Evolutionary conservation across 2,329 filamentous ascomycete genomes (phyloP).

Genomic region (Thielaviopsis musarum): DNA sequence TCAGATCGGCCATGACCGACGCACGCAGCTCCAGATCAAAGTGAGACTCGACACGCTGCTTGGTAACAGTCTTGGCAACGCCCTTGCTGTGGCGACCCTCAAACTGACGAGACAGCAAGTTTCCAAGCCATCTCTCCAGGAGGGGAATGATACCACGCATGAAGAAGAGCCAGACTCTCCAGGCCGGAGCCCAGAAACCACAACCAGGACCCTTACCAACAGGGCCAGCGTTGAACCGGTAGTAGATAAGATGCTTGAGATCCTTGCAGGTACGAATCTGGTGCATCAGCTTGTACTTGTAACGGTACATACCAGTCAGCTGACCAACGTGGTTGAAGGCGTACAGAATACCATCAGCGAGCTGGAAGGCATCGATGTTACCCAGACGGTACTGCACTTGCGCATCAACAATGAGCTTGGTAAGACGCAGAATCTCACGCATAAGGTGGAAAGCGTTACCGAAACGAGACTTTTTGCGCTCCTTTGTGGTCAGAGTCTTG

Average conservation of each 20-base stretch:
- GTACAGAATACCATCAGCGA: slow-evolving; percentile 96
- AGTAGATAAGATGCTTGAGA: slow-evolving; percentile 97
- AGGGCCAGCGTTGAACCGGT: slow-evolving; percentile 91
- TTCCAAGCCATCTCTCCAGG: slow-evolving; percentile 92
- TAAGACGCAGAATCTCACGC: slow-evolving; percentile 89
- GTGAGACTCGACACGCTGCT: slow-evolving; percentile 96
- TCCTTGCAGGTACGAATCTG: slow-evolving; percentile 99
- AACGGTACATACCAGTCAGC: slow-evolving; percentile 97
- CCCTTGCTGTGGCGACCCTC: slow-evolving; percentile 98
- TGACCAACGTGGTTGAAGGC: slow-evolving; percentile 99
- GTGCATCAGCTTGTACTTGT: slow-evolving; percentile 99
- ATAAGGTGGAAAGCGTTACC: slow-evolving; percentile 98
- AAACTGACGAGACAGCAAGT: slow-evolving; percentile 90
- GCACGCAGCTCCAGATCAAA: slow-evolving; percentile 94
- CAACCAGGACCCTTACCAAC: slow-evolving; percentile 96
- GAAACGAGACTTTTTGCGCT: slow-evolving; percentile 97
- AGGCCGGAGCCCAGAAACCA: slow-evolving; percentile 97
- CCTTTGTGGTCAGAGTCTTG: slow-evolving; percentile 95
- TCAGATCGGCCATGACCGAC: slow-evolving; percentile 95
- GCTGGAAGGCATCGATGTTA: slow-evolving; percentile 97
- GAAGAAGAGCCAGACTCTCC: slow-evolving; percentile 98
- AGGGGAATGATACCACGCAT: slow-evolving; percentile 96
- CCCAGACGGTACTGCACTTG: slow-evolving; percentile 95
- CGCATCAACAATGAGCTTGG: slow-evolving; percentile 94
- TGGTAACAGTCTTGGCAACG: slow-evolving; percentile 96